These are phyloP conservation scores for Circinella minor DNA, from an alignment of 371 early-diverging fungal genomes.

Conservation along the genomic window DNA sequence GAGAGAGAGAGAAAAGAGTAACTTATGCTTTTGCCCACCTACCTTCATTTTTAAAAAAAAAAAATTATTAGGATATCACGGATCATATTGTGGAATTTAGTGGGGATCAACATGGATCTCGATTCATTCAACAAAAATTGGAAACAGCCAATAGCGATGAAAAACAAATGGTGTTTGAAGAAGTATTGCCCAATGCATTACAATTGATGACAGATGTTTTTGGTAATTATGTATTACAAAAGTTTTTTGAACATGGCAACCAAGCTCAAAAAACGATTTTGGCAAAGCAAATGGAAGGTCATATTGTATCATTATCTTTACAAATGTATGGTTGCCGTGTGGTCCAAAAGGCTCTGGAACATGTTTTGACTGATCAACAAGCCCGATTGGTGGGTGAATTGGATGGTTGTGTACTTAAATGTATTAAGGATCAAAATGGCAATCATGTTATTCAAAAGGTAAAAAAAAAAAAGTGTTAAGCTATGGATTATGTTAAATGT, in stretches of 20 bases:
- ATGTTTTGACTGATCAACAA: conserved; percentile 88
- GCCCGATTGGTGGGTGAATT: conserved; percentile 92
- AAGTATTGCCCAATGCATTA: conserved; percentile 91
- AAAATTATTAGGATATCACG: conserved; percentile 88
- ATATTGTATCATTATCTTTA: conserved; percentile 92
- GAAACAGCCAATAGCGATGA: conserved; percentile 96
- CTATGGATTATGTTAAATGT: too few species aligned
- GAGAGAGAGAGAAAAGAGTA: too few species aligned
- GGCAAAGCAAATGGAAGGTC: conserved; percentile 93
- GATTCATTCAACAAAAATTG: conserved; percentile 99
- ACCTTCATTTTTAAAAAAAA: too few species aligned
- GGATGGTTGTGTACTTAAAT: conserved; percentile 94
- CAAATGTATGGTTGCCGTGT: conserved; percentile 99
- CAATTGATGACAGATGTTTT: conserved; percentile 99
- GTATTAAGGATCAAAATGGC: conserved; percentile 99
- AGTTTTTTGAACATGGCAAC: conserved; percentile 97
- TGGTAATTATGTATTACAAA: conserved; percentile 99
- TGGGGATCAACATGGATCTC: conserved; percentile 99
- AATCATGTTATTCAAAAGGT: conserved; percentile 99
- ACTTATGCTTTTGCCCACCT: too few species aligned
- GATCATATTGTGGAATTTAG: conserved; percentile 96
- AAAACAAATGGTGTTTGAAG: conserved; percentile 96
- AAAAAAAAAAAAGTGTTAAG: background rate
- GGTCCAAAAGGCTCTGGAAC: conserved; percentile 99
- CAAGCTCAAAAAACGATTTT: conserved; percentile 88